Conservation (phyloP, 1,139 yeast genomes). For the Chernovozyma sophiae-reginae region DNA sequence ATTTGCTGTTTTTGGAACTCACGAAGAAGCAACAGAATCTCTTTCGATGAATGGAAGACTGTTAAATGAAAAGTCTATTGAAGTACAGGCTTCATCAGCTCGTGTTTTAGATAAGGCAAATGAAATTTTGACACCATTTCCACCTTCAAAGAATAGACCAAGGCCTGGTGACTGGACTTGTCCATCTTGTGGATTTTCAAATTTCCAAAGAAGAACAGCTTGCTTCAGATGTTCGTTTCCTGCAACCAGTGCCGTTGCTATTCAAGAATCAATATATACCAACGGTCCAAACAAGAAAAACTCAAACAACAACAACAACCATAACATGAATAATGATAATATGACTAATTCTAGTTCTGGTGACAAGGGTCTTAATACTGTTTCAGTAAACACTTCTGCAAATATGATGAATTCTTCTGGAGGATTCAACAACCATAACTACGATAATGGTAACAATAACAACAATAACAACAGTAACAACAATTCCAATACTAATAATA, state of each 20-base stretch:
- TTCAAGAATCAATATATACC: constrained; percentile 49
- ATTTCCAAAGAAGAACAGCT: constrained; percentile 90
- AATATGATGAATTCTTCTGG: neutral
- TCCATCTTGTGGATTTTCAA: constrained; percentile 92
- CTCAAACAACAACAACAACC: constrained; percentile 6
- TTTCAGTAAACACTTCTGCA: neutral
- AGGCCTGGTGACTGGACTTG: constrained; percentile 98
- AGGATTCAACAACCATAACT: neutral
- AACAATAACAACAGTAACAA: constrained; percentile 9
- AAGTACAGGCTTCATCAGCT: constrained; percentile 82
- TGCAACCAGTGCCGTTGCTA: constrained; percentile 65
- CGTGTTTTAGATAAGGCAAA: constrained; percentile 75
- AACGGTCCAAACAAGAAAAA: constrained; percentile 12
- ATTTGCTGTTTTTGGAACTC: constrained; percentile 79
- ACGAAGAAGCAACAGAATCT: constrained; percentile 81
- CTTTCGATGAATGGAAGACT: constrained; percentile 76
- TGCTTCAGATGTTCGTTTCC: constrained; percentile 93
- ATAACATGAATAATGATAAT: constrained; percentile 6
- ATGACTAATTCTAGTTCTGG: neutral
- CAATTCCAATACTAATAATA: constrained; percentile 7
- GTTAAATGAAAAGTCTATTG: constrained; percentile 69
- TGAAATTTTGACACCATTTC: constrained; percentile 78
- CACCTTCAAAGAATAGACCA: constrained; percentile 84
- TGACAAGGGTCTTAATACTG: constrained; percentile 2
- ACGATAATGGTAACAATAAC: constrained; percentile 8